These are phyloP conservation scores for Malus orientalis DNA, from an alignment of 306 rosid species.

Conservation along the genomic window DNA sequence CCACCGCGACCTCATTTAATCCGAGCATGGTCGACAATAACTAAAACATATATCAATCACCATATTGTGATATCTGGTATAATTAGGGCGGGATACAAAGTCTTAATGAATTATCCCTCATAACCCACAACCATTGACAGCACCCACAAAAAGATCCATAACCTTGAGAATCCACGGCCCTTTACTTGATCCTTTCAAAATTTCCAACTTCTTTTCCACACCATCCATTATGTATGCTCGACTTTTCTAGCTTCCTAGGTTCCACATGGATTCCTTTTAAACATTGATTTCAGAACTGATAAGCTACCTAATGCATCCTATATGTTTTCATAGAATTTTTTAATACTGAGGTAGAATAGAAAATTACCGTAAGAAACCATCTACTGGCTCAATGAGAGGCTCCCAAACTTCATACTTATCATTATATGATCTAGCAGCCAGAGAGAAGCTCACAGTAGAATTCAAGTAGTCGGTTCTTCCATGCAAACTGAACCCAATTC, in stretches of 20 bases:
- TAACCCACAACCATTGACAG: neutral
- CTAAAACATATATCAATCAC: neutral
- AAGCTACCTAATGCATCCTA: neutral
- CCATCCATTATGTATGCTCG: neutral
- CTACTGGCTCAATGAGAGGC: constrained; percentile 90
- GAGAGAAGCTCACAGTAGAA: constrained; percentile 63
- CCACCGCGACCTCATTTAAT: neutral
- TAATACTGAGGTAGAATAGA: neutral
- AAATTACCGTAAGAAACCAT: constrained; percentile 77
- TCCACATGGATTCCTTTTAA: neutral
- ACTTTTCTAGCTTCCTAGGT: neutral
- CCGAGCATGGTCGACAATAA: neutral
- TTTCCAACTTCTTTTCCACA: too few species aligned
- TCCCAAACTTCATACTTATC: constrained; percentile 95
- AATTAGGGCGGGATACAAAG: neutral
- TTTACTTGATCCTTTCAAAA: too few species aligned
- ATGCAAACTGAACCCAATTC: constrained; percentile 60
- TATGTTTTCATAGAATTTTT: neutral
- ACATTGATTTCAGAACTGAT: neutral
- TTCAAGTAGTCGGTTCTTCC: constrained; percentile 68
- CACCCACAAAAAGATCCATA: neutral
- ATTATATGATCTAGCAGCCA: constrained; percentile 87
- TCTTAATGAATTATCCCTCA: neutral
- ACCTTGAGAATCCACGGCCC: neutral
- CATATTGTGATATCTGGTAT: neutral